phyloP scores from a whole-genome alignment of 768 basidiomycete genomes.

The Paxillus involutus region DNA sequence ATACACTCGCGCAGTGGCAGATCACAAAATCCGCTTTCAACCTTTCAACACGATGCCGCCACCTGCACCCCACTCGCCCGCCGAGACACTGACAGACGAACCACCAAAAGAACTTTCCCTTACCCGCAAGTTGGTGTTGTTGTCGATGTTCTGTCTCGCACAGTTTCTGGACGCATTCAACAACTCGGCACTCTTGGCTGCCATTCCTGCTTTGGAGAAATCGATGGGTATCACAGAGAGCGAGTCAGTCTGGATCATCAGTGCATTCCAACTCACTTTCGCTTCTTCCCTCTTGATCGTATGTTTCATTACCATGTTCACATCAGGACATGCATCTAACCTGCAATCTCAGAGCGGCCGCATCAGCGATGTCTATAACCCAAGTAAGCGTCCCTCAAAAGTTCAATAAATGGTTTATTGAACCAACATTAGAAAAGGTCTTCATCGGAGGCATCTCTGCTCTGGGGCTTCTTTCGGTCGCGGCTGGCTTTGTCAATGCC shows the following conservation, averaged over 20 bases:
- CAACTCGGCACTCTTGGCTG: constrained; percentile 35
- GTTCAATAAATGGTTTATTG: constrained; percentile 13
- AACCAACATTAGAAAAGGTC: constrained; percentile 37
- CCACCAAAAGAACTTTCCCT: constrained; percentile 9
- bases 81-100: constrained; percentile 2
- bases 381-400: constrained; percentile 29
- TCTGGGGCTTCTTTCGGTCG: constrained; percentile 45
- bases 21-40: background rate
- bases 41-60: constrained; percentile 3
- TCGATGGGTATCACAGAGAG: constrained; percentile 26
- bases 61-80: background rate
- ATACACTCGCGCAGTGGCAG: too few species aligned
- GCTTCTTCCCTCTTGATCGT: constrained; percentile 37
- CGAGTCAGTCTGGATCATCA: constrained; percentile 41
- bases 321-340: constrained; percentile 6
- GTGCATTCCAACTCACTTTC: constrained; percentile 48
- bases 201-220: constrained; percentile 32
- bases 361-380: constrained; percentile 23
- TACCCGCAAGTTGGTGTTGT: constrained; percentile 24
- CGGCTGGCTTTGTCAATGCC: constrained; percentile 45
- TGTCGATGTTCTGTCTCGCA: constrained; percentile 36
- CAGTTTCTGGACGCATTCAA: constrained; percentile 41
- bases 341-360: constrained; percentile 20
- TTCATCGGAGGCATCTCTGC: constrained; percentile 41
- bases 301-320: background rate